These are phyloP conservation scores for barrel medic (Medicago truncatula) DNA, from an alignment of 306 rosid species.

Conservation along the genomic window MtrunA17r5.0-ANR NC_053042.1:33658501-33659000, in stretches of 20 bases:
- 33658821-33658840: constrained; percentile 53
- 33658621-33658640: constrained; percentile 59
- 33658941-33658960: neutral
- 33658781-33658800: constrained; percentile 13
- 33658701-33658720: constrained; percentile 83
- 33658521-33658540: constrained; percentile 12
- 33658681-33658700: constrained; percentile 73
- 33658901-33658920: constrained; percentile 52
- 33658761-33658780: constrained; percentile 46
- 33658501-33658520: constrained; percentile 18
- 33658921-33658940: neutral
- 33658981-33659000: constrained; percentile 30
- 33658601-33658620: constrained; percentile 9
- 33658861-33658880: constrained; percentile 80
- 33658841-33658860: constrained; percentile 65
- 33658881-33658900: constrained; percentile 70
- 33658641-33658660: constrained; percentile 54
- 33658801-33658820: constrained; percentile 6
- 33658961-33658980: no score
- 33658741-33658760: constrained; percentile 34
- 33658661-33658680: constrained; percentile 70
- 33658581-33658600: neutral
- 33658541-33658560: constrained; percentile 22
- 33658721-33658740: constrained; percentile 51
- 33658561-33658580: neutral